These are phyloP conservation scores for Taxawa tesnikishii DNA, from an alignment of 2,329 filamentous ascomycete species.

Conservation along the genomic window DNA sequence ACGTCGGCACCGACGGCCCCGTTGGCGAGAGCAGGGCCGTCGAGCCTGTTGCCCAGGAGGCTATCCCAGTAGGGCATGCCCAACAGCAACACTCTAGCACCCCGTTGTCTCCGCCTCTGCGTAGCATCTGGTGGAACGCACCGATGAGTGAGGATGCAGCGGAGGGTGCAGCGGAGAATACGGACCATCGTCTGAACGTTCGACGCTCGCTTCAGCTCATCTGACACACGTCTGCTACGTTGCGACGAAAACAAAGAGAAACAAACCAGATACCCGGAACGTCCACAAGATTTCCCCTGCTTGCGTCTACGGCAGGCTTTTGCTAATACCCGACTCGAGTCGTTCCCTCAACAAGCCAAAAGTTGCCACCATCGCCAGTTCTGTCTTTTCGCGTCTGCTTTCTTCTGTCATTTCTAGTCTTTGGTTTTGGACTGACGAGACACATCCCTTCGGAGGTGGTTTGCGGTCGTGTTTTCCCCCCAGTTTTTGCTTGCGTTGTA, in stretches of 20 bases:
- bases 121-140: conserved; percentile 14
- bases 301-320: conserved; percentile 4
- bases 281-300: conserved; percentile 3
- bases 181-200: conserved; percentile 3
- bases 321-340: conserved; percentile 12
- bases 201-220: conserved; percentile 10
- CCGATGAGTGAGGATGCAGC: conserved; percentile 3
- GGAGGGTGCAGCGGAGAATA: conserved; percentile 2
- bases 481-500: conserved; percentile 1
- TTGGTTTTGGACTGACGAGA: conserved; percentile 4
- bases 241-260: too few relatives aligned
- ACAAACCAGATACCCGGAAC: conserved; percentile 6
- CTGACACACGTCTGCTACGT: too few relatives aligned
- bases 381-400: too few relatives aligned
- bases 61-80: neutral
- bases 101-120: conserved; percentile 19
- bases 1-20: conserved; percentile 3
- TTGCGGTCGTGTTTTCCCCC: neutral
- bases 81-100: too few relatives aligned
- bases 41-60: conserved; percentile 1
- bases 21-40: conserved; percentile 4
- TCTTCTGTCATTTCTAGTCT: conserved; percentile 2
- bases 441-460: neutral
- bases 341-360: conserved; percentile 7
- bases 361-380: too few relatives aligned